These are phyloP conservation scores for Acephala macrosclerotiorum DNA, from an alignment of 2,329 filamentous ascomycete species.

Conservation along the genomic window DNA sequence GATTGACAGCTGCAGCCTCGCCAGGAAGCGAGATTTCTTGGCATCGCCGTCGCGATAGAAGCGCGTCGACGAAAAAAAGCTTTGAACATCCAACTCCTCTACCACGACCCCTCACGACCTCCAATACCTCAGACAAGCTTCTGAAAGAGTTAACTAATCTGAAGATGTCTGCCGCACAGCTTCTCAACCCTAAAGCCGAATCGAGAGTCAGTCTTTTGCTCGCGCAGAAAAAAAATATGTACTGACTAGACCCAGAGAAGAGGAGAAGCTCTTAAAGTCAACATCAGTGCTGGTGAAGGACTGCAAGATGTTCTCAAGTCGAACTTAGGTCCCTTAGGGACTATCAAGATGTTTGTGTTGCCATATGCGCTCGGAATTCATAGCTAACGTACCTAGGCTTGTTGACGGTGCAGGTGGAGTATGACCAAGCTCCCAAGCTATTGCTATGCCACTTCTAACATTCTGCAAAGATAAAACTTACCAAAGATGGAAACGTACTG, in stretches of 20 bases:
- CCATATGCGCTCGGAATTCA: neutral
- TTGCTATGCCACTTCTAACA: constrained; percentile 32
- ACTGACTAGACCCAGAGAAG: constrained; percentile 70
- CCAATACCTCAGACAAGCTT: constrained; percentile 20
- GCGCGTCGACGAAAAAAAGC: constrained; percentile 38
- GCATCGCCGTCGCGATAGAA: constrained; percentile 21
- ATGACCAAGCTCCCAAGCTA: constrained; percentile 43
- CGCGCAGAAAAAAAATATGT: constrained; percentile 34
- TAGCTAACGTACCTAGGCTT: constrained; percentile 55
- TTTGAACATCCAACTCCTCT: constrained; percentile 28
- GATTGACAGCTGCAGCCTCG: constrained; percentile 17
- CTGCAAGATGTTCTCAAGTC: constrained; percentile 94
- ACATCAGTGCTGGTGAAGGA: constrained; percentile 96
- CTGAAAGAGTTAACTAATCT: constrained; percentile 26
- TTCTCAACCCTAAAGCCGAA: constrained; percentile 98
- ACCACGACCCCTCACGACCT: constrained; percentile 18
- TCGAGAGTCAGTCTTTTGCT: constrained; percentile 74
- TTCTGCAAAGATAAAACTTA: constrained; percentile 84
- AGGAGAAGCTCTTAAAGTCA: constrained; percentile 95
- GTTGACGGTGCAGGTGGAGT: constrained; percentile 75
- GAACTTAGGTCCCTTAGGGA: constrained; percentile 91
- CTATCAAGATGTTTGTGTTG: constrained; percentile 85
- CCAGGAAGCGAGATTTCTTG: constrained; percentile 17
- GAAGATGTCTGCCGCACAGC: constrained; percentile 93
- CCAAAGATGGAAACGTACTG: constrained; percentile 95